These are phyloP conservation scores for Yamadazyma kitorensis DNA, from an alignment of 805 yeast species.

Conservation along the genomic window DNA sequence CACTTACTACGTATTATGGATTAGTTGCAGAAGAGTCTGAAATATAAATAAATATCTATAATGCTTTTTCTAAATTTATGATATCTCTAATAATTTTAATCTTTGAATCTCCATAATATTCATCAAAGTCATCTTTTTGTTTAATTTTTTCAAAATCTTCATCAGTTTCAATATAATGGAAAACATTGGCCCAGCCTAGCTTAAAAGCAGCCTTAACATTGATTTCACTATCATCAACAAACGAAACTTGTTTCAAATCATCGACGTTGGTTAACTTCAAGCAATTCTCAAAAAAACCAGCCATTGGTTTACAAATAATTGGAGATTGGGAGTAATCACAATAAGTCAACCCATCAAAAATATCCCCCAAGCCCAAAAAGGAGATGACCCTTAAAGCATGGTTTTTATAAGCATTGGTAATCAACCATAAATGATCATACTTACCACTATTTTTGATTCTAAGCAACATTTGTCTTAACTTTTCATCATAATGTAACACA, in stretches of 20 bases:
- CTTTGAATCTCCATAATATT: conserved; percentile 31
- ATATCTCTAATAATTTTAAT: conserved; percentile 33
- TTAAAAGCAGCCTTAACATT: conserved; percentile 73
- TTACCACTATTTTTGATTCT: conserved; percentile 42
- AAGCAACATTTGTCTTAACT: conserved; percentile 51
- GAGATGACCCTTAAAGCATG: conserved; percentile 82
- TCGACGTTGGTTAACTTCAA: conserved; percentile 49
- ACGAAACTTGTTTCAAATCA: conserved; percentile 49
- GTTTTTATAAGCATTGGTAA: conserved; percentile 90
- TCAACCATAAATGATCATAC: conserved; percentile 80
- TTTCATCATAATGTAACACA: conserved; percentile 62
- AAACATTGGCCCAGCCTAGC: conserved; percentile 68
- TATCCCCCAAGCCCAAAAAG: conserved; percentile 83
- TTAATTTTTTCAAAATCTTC: conserved; percentile 43
- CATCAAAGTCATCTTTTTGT: conserved; percentile 24
- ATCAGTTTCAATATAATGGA: conserved; percentile 74
- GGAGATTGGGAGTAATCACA: conserved; percentile 79
- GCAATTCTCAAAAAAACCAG: conserved; percentile 61
- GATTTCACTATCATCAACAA: conserved; percentile 82
- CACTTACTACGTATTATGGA: too few species aligned
- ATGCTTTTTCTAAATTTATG: conserved; percentile 22
- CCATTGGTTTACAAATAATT: conserved; percentile 88
- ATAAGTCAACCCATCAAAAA: conserved; percentile 90
- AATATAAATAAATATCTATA: not conserved
- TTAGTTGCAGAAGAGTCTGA: too few species aligned